Conservation (phyloP, 2,329 filamentous ascomycete genomes). For the Amylocarpus encephaloides region DNA sequence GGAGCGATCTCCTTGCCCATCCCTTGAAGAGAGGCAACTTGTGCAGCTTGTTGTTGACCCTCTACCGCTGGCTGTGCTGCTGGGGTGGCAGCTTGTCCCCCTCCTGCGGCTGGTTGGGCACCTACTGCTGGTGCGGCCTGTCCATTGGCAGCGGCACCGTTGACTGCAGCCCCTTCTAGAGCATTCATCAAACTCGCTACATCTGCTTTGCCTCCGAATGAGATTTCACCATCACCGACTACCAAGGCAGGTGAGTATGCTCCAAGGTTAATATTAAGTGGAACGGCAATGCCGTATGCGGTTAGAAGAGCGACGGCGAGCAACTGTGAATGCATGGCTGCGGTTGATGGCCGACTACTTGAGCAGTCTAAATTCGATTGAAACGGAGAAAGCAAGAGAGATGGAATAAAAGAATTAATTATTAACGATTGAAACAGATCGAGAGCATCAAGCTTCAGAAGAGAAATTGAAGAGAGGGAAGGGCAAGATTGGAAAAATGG, state of each 20-base stretch:
- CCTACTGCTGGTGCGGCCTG: constrained; percentile 29
- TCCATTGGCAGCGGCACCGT: constrained; percentile 32
- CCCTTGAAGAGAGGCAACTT: constrained; percentile 40
- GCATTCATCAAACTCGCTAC: constrained; percentile 41
- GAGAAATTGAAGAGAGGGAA: constrained; percentile 9
- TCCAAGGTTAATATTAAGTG: constrained; percentile 18
- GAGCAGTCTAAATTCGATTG: constrained; percentile 7
- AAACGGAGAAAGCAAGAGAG: constrained; percentile 4
- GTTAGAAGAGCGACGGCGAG: constrained; percentile 30
- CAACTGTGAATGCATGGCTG: constrained; percentile 25
- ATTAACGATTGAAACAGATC: constrained; percentile 10
- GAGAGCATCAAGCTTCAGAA: constrained; percentile 27
- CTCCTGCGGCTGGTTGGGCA: constrained; percentile 28
- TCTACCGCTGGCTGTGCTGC: constrained; percentile 10
- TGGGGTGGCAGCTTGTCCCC: constrained; percentile 18
- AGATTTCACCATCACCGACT: constrained; percentile 41
- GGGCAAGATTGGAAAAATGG: constrained; percentile 15
- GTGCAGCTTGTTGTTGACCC: constrained; percentile 31
- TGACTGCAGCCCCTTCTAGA: constrained; percentile 41
- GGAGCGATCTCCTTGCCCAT: constrained; percentile 45
- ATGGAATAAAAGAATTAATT: constrained; percentile 15
- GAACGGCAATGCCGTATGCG: constrained; percentile 28
- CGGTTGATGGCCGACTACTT: constrained; percentile 8
- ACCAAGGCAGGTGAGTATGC: constrained; percentile 23
- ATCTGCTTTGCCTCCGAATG: constrained; percentile 41